A percentile compares a stretch with the other conserved stretches of the same genome.
Conservation (phyloP, 129 eudicot species). For the Flaveria sonorensis region DNA sequence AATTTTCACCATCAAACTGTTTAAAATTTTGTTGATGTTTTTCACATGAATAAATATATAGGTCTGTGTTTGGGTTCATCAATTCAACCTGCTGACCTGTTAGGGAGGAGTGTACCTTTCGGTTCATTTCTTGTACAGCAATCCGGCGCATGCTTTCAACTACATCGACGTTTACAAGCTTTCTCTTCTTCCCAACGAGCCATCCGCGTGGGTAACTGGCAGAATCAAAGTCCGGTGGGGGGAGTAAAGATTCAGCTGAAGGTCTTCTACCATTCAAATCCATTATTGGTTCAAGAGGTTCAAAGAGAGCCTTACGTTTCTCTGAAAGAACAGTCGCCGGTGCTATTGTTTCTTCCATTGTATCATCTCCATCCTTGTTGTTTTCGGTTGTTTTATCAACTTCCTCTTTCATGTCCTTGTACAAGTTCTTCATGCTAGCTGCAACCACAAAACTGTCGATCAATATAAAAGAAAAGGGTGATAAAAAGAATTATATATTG, state of each 20-base stretch:
- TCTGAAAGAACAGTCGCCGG: constrained; percentile 62
- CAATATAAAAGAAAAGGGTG: not conserved
- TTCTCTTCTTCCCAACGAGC: constrained; percentile 89
- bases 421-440: constrained; percentile 48
- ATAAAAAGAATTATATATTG: not conserved
- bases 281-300: constrained; percentile 73
- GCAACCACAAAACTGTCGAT: constrained; percentile 42
- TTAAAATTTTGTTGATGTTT: too few species aligned
- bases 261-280: constrained; percentile 64
- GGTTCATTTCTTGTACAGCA: constrained; percentile 92
- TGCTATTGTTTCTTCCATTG: constrained; percentile 47
- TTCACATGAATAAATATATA: not conserved
- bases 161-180: constrained; percentile 96
- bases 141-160: constrained; percentile 96
- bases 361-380: constrained; percentile 54
- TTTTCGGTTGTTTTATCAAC: constrained; percentile 42
- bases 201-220: constrained; percentile 90
- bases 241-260: constrained; percentile 79
- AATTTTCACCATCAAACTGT: too few species aligned
- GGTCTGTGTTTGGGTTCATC: not conserved
- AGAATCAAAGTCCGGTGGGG: constrained; percentile 94
- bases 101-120: constrained; percentile 50
- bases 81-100: not conserved
- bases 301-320: constrained; percentile 82
- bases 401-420: constrained; percentile 50